phyloP scores from a whole-genome alignment of 176 grass and related monocot genomes.

The Microstegium vimineum region DNA sequence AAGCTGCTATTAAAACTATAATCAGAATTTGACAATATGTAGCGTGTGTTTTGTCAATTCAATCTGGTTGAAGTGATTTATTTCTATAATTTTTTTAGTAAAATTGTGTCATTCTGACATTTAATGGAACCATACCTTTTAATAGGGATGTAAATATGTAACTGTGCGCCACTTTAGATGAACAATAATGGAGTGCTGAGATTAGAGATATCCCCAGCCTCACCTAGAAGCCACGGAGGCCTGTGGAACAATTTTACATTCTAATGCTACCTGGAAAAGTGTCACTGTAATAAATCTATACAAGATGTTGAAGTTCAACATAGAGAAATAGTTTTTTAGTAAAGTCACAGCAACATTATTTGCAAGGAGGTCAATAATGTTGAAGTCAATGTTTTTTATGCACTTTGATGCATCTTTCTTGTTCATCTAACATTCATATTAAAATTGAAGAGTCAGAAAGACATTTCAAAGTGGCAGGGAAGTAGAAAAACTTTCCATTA shows the following conservation, averaged over 20 bases:
- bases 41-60: not conserved
- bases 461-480: not conserved
- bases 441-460: not conserved
- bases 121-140: not conserved
- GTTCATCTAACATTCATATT: not conserved
- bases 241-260: not conserved
- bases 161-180: not conserved
- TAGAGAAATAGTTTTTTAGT: not conserved
- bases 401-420: not conserved
- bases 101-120: not conserved
- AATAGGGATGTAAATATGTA: not conserved
- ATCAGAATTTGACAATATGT: not conserved
- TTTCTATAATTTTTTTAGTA: not conserved
- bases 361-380: not conserved
- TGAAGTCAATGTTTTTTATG: conserved; percentile 16
- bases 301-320: not conserved
- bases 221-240: not conserved
- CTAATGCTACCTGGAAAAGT: not conserved
- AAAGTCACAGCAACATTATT: not conserved
- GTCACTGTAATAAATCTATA: not conserved
- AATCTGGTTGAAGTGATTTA: not conserved
- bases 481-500: not conserved
- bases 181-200: not conserved
- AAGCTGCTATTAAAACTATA: not conserved
- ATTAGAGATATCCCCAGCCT: not conserved